Percentiles rank a stretch among this genome's conserved stretches.
Conservation (phyloP, 345 rosid species). For the Jatropha curcas region DNA sequence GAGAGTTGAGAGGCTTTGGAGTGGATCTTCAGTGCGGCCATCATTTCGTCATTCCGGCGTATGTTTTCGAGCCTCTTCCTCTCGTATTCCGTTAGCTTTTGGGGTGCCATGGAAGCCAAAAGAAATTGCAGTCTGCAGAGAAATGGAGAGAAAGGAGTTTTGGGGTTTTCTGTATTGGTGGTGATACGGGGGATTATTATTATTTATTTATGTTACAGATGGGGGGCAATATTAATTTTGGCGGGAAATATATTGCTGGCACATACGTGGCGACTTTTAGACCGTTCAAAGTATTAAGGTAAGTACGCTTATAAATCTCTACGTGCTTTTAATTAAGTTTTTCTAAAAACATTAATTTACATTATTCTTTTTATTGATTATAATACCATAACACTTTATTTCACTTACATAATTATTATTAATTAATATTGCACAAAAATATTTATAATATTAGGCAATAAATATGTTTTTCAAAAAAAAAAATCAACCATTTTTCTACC, state of each 20-base stretch:
- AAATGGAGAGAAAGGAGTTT: constrained; percentile 3
- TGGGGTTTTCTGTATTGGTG: background rate
- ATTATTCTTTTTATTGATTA: too few species aligned
- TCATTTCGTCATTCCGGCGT: constrained; percentile 64
- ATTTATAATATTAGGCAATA: too few species aligned
- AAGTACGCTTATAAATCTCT: too few species aligned
- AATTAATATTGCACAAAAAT: too few species aligned
- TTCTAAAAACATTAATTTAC: too few species aligned
- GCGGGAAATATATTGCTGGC: constrained; percentile 8
- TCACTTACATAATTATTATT: too few species aligned
- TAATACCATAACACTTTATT: too few species aligned
- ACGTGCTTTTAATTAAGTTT: too few species aligned
- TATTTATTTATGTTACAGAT: background rate
- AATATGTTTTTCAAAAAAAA: too few species aligned
- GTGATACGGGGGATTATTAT: background rate
- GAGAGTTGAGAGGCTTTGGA: constrained; percentile 57
- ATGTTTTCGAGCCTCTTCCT: constrained; percentile 74
- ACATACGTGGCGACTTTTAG: background rate
- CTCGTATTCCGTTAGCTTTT: constrained; percentile 72
- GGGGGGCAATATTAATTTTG: constrained; percentile 19
- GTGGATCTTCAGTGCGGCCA: constrained; percentile 71
- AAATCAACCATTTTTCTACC: too few species aligned
- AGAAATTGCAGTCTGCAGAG: background rate
- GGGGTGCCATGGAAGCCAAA: constrained; percentile 50
- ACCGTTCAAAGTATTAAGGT: background rate